These are phyloP conservation scores for Musa acuminata DNA, from an alignment of 176 grass and related monocot genomes.

Conservation along the genomic window DNA sequence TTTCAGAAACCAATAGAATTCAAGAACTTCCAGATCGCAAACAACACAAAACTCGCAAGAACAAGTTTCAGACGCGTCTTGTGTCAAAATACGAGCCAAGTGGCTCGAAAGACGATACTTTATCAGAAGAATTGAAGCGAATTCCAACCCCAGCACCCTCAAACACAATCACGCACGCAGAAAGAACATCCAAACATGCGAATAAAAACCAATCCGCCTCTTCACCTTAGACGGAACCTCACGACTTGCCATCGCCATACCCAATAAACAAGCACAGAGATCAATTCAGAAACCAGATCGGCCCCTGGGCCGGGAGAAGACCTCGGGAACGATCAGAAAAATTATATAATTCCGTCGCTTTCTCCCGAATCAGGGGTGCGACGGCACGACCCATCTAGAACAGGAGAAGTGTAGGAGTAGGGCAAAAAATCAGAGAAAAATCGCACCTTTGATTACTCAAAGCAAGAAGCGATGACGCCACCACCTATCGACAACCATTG, in stretches of 20 bases:
- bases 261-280: not conserved
- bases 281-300: constrained; percentile 3
- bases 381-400: not conserved
- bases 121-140: not conserved
- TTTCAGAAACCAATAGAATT: not conserved
- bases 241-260: not conserved
- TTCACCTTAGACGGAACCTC: not conserved
- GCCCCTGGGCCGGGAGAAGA: not conserved
- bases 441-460: not conserved
- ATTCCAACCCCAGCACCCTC: not conserved
- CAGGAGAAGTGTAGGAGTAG: not conserved
- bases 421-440: not conserved
- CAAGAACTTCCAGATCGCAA: not conserved
- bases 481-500: not conserved
- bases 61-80: not conserved
- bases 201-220: not conserved
- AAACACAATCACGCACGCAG: not conserved
- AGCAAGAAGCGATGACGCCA: not conserved
- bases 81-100: not conserved
- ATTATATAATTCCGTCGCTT: not conserved
- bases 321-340: not conserved
- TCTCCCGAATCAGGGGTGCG: not conserved
- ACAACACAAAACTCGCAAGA: not conserved
- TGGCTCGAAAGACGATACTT: not conserved
- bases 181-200: not conserved